A percentile compares a stretch with the other conserved stretches of the same genome.
Conservation (phyloP, 352 stramenopile genomes). For the Pythium myriotylum region DNA sequence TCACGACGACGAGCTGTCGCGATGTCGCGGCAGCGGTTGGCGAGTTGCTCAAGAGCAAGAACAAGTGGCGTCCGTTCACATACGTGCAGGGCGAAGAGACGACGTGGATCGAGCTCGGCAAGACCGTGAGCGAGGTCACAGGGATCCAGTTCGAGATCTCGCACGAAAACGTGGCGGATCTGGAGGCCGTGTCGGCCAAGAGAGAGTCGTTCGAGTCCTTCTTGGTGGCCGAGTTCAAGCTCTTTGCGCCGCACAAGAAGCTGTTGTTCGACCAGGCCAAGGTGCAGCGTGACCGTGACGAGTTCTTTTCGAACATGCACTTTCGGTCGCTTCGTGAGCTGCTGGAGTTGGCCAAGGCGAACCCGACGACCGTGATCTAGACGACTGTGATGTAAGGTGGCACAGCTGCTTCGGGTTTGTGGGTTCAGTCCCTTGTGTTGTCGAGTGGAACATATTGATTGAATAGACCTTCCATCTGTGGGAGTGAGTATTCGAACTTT, state of each 20-base stretch:
- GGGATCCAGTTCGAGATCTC: constrained; percentile 24
- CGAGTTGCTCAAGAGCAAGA: constrained; percentile 5
- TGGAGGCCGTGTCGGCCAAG: constrained; percentile 13
- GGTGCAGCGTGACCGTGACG: constrained; percentile 32
- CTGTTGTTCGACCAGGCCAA: constrained; percentile 33
- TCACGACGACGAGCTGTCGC: constrained; percentile 32
- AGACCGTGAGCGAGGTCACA: constrained; percentile 24
- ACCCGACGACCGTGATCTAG: constrained; percentile 20
- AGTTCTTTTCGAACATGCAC: constrained; percentile 32
- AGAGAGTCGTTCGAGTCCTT: constrained; percentile 14
- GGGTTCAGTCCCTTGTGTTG: too few species aligned
- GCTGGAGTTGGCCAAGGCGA: constrained; percentile 23
- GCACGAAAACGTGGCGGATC: constrained; percentile 27
- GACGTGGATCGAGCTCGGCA: constrained; percentile 36
- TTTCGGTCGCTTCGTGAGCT: constrained; percentile 36
- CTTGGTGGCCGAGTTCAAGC: constrained; percentile 24
- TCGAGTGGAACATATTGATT: too few species aligned
- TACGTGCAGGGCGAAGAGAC: constrained; percentile 39
- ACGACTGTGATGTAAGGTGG: too few species aligned
- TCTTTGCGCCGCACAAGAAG: constrained; percentile 11
- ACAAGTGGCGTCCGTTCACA: constrained; percentile 36
- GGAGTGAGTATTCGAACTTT: too few species aligned
- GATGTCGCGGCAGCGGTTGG: constrained; percentile 29
- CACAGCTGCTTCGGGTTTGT: too few species aligned
- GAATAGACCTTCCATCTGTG: too few species aligned